Base-by-base conservation (phyloP, 371 early-diverging fungal genomes). In the Phascolomyces articulosus region DNA sequence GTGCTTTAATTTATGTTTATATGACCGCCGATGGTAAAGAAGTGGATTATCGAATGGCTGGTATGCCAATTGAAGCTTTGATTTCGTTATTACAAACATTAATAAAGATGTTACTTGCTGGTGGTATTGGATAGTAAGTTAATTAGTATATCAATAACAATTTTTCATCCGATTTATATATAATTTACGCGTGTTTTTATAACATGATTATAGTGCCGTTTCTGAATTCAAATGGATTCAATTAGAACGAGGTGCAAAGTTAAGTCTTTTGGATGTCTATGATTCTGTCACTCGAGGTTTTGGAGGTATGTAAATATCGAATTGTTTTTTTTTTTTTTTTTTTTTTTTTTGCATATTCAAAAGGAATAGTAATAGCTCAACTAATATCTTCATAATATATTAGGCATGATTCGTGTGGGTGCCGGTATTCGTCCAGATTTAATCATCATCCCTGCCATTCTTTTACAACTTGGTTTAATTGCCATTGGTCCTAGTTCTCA, bases 71-170 rank as follows among this genome's bases (percentile, higher is more conserved):
- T 15, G 65, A 71, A 23, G 51, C 70, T 3, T 40, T 73, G 4
- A 31, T 73, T 8, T 61, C 77, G 3, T 34, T 77, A 15, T 21
- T 77, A 0, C 40, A 71, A 23, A 67, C 61, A 9, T 38, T 71
- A 16, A 40, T 61, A 10, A 44, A 61, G 27, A 63, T 77, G 28
- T 67, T 67, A 34, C 59, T 71, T 54, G 63, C 59, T 8, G 71
- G 69, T 38, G 73, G 77, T 24, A 69, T 77, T 31, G 62, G 69
- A 11, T 73, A 55, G 73, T 77, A 63, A 61, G 68, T 65, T 4
- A 18, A 41, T 9, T 20, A 47, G 6, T 1, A 34, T 34, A 34
- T 34, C 0, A 9, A 1, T 0, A 34, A 34, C 34, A 9, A 34
- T 34, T 11, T 34, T 34, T 6, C 11, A 34, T 34, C 34, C 6